Base-by-base conservation (phyloP, 2,329 filamentous ascomycete genomes). In the Xylaria sp. region DNA sequence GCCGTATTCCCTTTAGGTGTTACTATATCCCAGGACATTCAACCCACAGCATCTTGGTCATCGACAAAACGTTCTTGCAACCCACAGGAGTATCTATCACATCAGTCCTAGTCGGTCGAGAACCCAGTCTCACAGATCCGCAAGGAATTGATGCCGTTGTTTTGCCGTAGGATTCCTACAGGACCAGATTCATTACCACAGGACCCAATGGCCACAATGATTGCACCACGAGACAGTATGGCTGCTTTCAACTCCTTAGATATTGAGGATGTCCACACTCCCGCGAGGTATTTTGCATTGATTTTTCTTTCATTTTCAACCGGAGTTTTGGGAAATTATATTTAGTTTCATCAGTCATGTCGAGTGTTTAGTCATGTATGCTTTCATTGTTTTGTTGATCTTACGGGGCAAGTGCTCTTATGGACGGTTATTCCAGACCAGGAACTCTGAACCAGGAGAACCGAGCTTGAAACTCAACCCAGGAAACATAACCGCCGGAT, bases 281-380 rank as follows among this genome's bases (percentile, higher is more conserved):
- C 87, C 78, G 83, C 85, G 83, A 89, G 87, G 87, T 89, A 89
- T 82, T 81, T 82, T 82, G 79, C 77, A 77, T 82, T 87, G 84
- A 83, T 84, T 84, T 84, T 82, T 79, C 79, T 83, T 82, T 79
- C 68, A 57, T 26, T 65, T 76, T 79, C 78, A 64, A 74, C 75
- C 79, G 79, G 77, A 81, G 80, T 80, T 83, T 81, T 80, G 80
- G 65, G 59, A 3, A 23, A 23, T 23, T 23, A 23, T 23, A 23
- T 23, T 59, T n/a, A 33, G 38, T 82, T 76, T 80, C 74, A 64
- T 80, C 77, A 61, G 48, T 75, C 74, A 71, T 79, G 74, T 80
- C 76, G 73, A 73, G 71, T 73, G 68, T 60, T 44, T 70, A 71
- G 48, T 79, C 75, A 73, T 80, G 79, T 79, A 72, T 72, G n/a